These are phyloP conservation scores for Ophiosphaerella korrae DNA, from an alignment of 2,329 filamentous ascomycete species.

Conservation along the genomic window DNA sequence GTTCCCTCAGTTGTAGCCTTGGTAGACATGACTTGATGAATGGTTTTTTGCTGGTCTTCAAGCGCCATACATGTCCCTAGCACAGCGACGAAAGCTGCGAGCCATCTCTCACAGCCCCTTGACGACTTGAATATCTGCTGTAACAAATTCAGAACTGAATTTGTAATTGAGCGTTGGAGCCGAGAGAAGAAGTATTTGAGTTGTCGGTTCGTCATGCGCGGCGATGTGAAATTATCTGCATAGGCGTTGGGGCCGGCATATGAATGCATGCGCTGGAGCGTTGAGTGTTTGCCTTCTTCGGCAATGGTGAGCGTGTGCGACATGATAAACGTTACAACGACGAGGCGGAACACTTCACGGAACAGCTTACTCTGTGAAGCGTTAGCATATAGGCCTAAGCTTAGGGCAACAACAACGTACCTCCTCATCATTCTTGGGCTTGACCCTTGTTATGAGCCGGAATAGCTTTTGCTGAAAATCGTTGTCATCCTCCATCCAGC, in stretches of 20 bases:
- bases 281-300: conserved; percentile 43
- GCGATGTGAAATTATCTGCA: conserved; percentile 42
- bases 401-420: conserved; percentile 23
- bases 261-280: conserved; percentile 48
- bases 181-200: conserved; percentile 57
- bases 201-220: conserved; percentile 55
- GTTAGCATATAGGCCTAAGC: not conserved
- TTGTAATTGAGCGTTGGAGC: conserved; percentile 50
- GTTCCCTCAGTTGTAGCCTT: conserved; percentile 38
- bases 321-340: conserved; percentile 57
- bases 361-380: conserved; percentile 45
- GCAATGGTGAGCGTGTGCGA: conserved; percentile 54
- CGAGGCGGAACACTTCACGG: conserved; percentile 52
- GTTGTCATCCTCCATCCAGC: conserved; percentile 53
- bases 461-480: conserved; percentile 52
- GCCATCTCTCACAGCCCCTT: conserved; percentile 53
- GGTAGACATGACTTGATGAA: conserved; percentile 52
- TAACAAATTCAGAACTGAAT: conserved; percentile 52
- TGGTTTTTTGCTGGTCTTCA: conserved; percentile 54
- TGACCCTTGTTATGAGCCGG: conserved; percentile 47
- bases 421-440: conserved; percentile 48
- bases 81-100: conserved; percentile 53
- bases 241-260: conserved; percentile 38
- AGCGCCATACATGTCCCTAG: conserved; percentile 55
- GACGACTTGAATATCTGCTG: conserved; percentile 54